Conservation (phyloP, 148 eudicot genomes). For the Chenopodium formosanum region DNA sequence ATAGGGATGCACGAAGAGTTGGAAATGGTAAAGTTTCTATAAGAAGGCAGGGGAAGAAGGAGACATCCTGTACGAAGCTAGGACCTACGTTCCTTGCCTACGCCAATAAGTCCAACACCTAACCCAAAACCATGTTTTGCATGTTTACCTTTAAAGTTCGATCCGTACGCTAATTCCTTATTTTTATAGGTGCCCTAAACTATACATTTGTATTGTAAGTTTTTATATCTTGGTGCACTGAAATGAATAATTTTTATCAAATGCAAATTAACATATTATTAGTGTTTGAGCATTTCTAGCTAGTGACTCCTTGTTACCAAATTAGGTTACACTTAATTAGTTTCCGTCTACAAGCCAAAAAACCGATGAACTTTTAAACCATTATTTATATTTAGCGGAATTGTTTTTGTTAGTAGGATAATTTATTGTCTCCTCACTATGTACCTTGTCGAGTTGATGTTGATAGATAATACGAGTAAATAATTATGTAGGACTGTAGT, state of each 20-base stretch:
- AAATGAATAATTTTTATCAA: background rate
- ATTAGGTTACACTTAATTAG: background rate
- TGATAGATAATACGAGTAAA: no score
- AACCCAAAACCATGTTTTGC: constrained; percentile 5
- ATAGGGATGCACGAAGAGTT: constrained; percentile 6
- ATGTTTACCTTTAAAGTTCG: background rate
- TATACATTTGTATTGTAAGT: no score
- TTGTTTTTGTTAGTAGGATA: no score
- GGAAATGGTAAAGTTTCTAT: background rate
- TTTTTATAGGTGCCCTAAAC: background rate
- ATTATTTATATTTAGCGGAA: no score
- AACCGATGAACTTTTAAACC: no score
- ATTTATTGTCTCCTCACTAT: no score
- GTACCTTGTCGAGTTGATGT: no score
- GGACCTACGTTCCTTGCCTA: constrained; percentile 9
- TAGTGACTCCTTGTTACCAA: background rate
- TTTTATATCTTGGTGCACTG: background rate
- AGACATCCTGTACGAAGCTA: constrained; percentile 5
- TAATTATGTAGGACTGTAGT: no score
- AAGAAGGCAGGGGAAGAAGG: background rate
- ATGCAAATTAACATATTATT: no score
- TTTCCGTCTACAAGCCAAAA: no score
- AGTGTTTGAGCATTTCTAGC: constrained; percentile 6
- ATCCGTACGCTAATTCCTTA: constrained; percentile 23
- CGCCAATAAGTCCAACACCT: constrained; percentile 9